Evolutionary conservation across 345 rosid species (phyloP), one percentile per base, ranked within the genome.

Genomic region (Pistacia integerrima): DNA sequence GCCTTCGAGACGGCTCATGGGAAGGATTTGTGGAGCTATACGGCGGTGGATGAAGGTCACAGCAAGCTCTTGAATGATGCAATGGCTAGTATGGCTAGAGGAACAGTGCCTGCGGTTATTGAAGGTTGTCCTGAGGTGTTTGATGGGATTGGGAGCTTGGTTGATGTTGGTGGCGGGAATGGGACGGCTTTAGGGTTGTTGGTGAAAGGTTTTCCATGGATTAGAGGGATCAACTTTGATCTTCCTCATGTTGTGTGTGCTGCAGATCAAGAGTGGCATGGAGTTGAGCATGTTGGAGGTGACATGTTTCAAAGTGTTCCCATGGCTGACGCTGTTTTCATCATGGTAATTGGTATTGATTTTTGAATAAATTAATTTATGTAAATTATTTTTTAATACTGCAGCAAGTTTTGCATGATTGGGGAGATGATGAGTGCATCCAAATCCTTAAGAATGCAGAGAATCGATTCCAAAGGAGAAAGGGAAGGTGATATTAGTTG

Each of bases 121-220:
- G 55, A 80, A 36, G 75, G 78, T 10, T 88, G 92, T 77, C 86
- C 82, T 0, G 86, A 89, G 59, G 80, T 88, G 81, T 86, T 92
- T 74, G 84, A 91, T 1, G 91, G 91, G 7, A 41, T 91, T 22
- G 58, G 57, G 38, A 88, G 79, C 16, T 49, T 92, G 87, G 93
- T 91, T 16, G 97, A 94, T 64, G 90, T 92, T 12, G 97, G 94
- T 25, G 98, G 97, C 0, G 89, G 93, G 3, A 83, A 84, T 11
- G 97, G 97, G 55, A 89, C 90, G 46, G 35, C 86, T 57, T 16
- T 88, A 80, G 73, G 86, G 16, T 56, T 82, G 77, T 17, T 94
- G 77, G 85, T 85, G 5, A 82, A 87, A 75, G 88, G 87, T 52
- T 89, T 81, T 61, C 93, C 98, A 2, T 82, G 85, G 88, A 84